phyloP scores from a whole-genome alignment of 1,139 yeast species.

The Hemisphaericaspora xylofermentans region DNA sequence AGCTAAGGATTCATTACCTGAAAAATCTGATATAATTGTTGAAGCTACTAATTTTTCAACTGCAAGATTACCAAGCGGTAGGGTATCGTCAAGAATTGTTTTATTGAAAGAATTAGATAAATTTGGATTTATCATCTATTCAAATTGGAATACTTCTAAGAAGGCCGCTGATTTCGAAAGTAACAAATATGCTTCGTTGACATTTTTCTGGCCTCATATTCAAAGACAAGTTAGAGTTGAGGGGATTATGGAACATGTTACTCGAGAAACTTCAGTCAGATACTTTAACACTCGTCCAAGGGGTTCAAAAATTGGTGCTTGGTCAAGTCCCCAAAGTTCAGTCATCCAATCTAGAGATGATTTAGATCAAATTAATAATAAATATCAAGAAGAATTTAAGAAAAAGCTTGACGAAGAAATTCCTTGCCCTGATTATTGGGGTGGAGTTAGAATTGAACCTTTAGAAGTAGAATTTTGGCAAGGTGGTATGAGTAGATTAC shows the following conservation, averaged over 20 bases:
- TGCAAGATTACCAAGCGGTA: conserved; percentile 81
- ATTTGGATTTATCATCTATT: conserved; percentile 82
- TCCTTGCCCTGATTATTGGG: conserved; percentile 95
- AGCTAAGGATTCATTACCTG: conserved; percentile 50
- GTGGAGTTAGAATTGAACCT: conserved; percentile 87
- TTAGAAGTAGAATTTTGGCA: conserved; percentile 96
- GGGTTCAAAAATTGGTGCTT: conserved; percentile 92
- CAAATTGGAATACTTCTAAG: conserved; percentile 88
- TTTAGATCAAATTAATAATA: conserved; percentile 53
- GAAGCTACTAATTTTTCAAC: conserved; percentile 84
- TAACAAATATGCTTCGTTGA: conserved; percentile 78
- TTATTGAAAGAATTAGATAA: conserved; percentile 85
- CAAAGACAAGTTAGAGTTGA: conserved; percentile 94
- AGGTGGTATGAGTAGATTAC: conserved; percentile 86
- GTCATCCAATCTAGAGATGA: conserved; percentile 57
- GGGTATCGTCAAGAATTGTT: conserved; percentile 81
- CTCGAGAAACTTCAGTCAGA: conserved; percentile 68
- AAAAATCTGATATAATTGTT: conserved; percentile 54
- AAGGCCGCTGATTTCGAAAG: conserved; percentile 68
- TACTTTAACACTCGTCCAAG: conserved; percentile 85
- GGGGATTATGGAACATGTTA: conserved; percentile 74
- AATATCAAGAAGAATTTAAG: conserved; percentile 57
- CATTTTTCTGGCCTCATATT: conserved; percentile 89
- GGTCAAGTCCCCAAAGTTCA: conserved; percentile 90
- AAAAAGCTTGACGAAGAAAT: conserved; percentile 57